Evolutionary conservation across 2,329 filamentous ascomycete genomes (phyloP).

Genomic region (Beauveria sp.): DNA sequence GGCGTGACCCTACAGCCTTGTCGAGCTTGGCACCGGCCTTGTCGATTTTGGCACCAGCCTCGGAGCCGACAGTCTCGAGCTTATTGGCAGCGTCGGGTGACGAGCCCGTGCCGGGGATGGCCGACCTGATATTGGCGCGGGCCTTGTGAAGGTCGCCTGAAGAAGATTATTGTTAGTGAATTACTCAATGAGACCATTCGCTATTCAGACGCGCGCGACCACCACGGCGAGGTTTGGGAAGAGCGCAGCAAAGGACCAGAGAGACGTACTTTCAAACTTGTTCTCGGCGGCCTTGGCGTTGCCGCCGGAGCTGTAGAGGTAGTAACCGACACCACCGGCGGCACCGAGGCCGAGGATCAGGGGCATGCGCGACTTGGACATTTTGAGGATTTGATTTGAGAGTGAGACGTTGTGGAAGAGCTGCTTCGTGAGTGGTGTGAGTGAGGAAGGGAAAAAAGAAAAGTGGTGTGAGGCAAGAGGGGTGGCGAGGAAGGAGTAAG

Average conservation of each 20-base stretch:
- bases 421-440: neutral
- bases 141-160: slow-evolving; percentile 70
- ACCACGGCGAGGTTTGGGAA: neutral
- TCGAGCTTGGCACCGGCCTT: slow-evolving; percentile 53
- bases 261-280: slow-evolving; percentile 66
- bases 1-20: slow-evolving; percentile 48
- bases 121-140: slow-evolving; percentile 56
- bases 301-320: slow-evolving; percentile 83
- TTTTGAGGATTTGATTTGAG: slow-evolving; percentile 20
- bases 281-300: slow-evolving; percentile 76
- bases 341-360: slow-evolving; percentile 52
- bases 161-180: neutral
- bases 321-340: slow-evolving; percentile 71
- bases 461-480: slow-evolving; percentile 7
- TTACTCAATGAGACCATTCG: no score
- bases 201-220: neutral
- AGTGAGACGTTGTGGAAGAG: neutral
- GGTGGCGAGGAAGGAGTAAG: neutral
- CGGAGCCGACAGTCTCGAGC: slow-evolving; percentile 38
- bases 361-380: slow-evolving; percentile 41
- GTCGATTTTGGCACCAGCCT: slow-evolving; percentile 57
- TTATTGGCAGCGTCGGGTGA: slow-evolving; percentile 55
- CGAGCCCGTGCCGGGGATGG: slow-evolving; percentile 50
- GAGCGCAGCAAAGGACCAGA: no score
- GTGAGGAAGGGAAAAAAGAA: neutral